Evolutionary conservation across 2,329 filamentous ascomycete species (phyloP).

Genomic region (Xylaria sp.): DNA sequence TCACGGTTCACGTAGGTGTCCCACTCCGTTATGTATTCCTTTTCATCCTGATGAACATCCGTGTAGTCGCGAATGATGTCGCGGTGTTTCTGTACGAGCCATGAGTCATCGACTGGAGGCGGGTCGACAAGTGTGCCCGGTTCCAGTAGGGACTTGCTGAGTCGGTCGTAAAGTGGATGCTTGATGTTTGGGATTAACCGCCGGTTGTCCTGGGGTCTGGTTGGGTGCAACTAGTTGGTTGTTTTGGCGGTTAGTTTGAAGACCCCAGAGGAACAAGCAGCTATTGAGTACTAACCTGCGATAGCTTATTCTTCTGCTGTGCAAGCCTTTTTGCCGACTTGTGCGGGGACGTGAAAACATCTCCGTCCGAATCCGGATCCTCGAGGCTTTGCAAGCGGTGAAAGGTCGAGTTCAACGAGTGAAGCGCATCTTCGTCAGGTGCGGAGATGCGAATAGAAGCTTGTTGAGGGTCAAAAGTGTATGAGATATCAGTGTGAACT

Average conservation of each 20-base stretch:
- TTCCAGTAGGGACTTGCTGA: constrained; percentile 49
- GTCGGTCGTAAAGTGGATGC: constrained; percentile 51
- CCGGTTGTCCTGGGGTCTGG: constrained; percentile 30
- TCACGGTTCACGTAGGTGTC: constrained; percentile 49
- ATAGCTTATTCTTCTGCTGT: constrained; percentile 17
- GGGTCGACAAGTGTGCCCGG: constrained; percentile 45
- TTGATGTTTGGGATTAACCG: constrained; percentile 45
- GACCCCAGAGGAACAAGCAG: neutral
- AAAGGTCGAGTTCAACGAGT: constrained; percentile 20
- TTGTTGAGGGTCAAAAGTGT: constrained; percentile 34
- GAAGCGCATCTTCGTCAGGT: constrained; percentile 26
- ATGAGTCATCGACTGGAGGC: constrained; percentile 42
- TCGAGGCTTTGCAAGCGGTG: constrained; percentile 24
- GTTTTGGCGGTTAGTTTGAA: constrained; percentile 12
- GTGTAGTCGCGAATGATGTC: constrained; percentile 54
- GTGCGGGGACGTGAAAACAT: constrained; percentile 24
- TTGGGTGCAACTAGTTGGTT: constrained; percentile 17
- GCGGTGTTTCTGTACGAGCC: constrained; percentile 55
- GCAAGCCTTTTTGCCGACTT: constrained; percentile 18
- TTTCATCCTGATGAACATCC: constrained; percentile 49
- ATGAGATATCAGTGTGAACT: constrained; percentile 42
- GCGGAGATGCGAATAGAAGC: constrained; percentile 27
- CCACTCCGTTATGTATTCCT: constrained; percentile 56
- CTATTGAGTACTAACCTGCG: constrained; percentile 20
- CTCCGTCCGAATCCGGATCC: constrained; percentile 25